These are phyloP conservation scores for Pelargonium australe DNA, from an alignment of 441 rosid genomes.

Conservation along the genomic window DNA sequence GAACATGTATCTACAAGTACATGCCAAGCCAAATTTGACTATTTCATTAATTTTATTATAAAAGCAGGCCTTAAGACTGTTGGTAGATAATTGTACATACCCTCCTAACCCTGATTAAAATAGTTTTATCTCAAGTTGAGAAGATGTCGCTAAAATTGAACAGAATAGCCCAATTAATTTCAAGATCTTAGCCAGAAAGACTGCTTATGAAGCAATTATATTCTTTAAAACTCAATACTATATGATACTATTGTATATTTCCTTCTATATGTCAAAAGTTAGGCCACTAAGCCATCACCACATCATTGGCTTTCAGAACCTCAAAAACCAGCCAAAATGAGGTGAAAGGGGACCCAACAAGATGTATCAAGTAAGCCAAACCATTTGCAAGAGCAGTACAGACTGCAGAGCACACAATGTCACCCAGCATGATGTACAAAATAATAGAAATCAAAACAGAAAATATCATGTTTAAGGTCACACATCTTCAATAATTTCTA, in stretches of 20 bases:
- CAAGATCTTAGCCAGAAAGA: constrained; percentile 5
- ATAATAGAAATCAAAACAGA: not conserved
- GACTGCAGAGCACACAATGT: not conserved
- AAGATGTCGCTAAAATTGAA: constrained; percentile 1
- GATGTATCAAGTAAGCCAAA: not conserved
- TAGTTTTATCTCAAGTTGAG: constrained; percentile 7
- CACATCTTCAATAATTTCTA: constrained; percentile 12
- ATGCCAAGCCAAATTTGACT: constrained; percentile 4
- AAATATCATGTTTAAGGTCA: not conserved
- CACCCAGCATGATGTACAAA: not conserved
- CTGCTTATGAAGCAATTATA: not conserved
- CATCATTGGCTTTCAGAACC: constrained; percentile 5
- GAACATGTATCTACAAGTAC: too few relatives aligned
- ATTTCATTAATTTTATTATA: not conserved
- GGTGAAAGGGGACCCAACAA: not conserved
- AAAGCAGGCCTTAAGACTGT: not conserved
- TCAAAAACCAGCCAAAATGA: not conserved
- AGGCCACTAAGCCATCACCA: constrained; percentile 4
- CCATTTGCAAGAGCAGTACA: not conserved
- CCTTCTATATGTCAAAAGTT: not conserved
- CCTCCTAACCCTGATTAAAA: not conserved
- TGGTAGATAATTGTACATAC: not conserved
- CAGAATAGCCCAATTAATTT: not conserved
- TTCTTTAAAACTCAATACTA: not conserved
- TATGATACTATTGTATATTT: not conserved